phyloP scores from a whole-genome alignment of 164 flowering plant species.

The Berberis thunbergii region DNA sequence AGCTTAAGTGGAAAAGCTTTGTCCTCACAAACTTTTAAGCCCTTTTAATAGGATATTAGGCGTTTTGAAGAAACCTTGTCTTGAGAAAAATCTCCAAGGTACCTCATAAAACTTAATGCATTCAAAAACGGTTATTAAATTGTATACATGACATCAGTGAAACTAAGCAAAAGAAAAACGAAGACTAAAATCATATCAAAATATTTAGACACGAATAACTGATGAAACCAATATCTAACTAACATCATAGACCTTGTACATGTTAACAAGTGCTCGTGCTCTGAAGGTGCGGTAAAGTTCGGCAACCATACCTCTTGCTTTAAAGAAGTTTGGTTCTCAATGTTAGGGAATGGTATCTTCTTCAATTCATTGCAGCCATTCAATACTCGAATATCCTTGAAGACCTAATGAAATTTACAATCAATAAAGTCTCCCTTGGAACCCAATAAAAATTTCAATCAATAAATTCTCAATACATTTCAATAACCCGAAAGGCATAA shows the following conservation, averaged over 20 bases:
- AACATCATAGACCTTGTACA: neutral
- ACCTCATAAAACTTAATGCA: no score
- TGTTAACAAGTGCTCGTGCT: neutral
- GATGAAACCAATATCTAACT: neutral
- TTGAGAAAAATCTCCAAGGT: no score
- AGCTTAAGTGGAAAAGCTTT: no score
- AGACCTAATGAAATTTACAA: slow-evolving; percentile 12
- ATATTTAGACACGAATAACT: no score
- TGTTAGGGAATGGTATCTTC: slow-evolving; percentile 29
- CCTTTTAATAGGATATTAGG: no score
- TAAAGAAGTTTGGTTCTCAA: slow-evolving; percentile 39
- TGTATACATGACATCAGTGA: no score
- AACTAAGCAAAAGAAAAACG: no score
- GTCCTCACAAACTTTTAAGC: no score
- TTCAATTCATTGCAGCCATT: slow-evolving; percentile 14
- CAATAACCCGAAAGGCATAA: neutral
- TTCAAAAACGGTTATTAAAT: no score
- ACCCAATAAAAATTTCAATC: neutral
- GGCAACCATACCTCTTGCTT: slow-evolving; percentile 68
- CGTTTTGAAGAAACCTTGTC: no score
- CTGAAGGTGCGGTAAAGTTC: neutral
- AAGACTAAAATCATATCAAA: no score
- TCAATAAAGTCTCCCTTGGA: slow-evolving; percentile 5
- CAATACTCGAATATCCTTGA: slow-evolving; percentile 38
- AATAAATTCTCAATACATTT: neutral